A percentile compares a stretch with the other conserved stretches of the same genome.
phyloP scores from a whole-genome alignment of 2,329 filamentous ascomycete species.

The Colletotrichum shisoi region DNA sequence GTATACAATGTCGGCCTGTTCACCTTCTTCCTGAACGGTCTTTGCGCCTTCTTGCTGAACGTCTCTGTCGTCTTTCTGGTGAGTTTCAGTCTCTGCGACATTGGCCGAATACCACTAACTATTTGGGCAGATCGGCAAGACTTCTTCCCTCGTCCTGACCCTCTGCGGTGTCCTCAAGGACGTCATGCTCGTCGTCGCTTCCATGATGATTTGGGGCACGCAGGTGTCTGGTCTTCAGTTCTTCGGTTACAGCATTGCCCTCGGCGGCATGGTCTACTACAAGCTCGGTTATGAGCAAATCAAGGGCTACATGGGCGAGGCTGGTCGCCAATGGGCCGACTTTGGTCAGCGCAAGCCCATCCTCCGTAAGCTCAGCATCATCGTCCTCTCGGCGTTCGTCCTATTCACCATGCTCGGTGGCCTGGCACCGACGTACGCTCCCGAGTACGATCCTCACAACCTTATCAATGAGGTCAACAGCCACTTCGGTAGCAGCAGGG shows the following conservation, averaged over 20 bases:
- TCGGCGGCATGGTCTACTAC: slow-evolving; percentile 82
- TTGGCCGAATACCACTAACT: slow-evolving; percentile 43
- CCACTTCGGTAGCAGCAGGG: slow-evolving; percentile 55
- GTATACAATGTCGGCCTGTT: slow-evolving; percentile 76
- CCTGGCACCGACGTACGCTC: slow-evolving; percentile 67
- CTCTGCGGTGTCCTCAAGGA: slow-evolving; percentile 90
- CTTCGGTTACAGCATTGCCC: slow-evolving; percentile 83
- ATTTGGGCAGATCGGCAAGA: slow-evolving; percentile 79
- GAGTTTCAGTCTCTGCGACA: slow-evolving; percentile 51
- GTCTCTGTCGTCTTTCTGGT: slow-evolving; percentile 87
- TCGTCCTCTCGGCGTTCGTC: slow-evolving; percentile 67
- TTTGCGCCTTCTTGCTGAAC: slow-evolving; percentile 82
- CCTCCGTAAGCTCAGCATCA: slow-evolving; percentile 78
- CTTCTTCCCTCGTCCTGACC: slow-evolving; percentile 83
- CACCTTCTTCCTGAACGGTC: slow-evolving; percentile 77
- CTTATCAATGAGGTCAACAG: slow-evolving; percentile 59
- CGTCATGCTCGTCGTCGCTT: slow-evolving; percentile 80
- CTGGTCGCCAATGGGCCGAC: slow-evolving; percentile 81
- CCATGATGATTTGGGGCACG: slow-evolving; percentile 83
- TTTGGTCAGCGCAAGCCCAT: slow-evolving; percentile 80
- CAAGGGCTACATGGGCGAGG: slow-evolving; percentile 78
- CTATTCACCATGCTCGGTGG: slow-evolving; percentile 76
- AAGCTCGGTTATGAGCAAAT: slow-evolving; percentile 85
- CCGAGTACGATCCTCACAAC: slow-evolving; percentile 62
- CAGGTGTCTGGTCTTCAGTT: slow-evolving; percentile 78